A percentile compares a stretch with the other conserved stretches of the same genome.
These are phyloP conservation scores for Dothideomycetes sp. DNA, from an alignment of 2,329 filamentous ascomycete species.

Conservation along the genomic window DNA sequence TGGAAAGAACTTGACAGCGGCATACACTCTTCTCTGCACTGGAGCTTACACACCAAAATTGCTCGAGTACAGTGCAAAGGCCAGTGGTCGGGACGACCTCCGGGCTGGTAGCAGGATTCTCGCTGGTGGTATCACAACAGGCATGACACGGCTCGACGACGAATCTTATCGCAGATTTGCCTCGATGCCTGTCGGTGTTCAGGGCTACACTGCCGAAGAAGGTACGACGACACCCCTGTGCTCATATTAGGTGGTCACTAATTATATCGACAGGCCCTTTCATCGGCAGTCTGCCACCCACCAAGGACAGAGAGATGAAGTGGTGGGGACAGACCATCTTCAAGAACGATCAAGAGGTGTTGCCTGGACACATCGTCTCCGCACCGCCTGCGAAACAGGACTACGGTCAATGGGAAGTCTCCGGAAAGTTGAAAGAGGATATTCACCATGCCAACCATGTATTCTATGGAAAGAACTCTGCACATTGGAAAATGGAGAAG, in stretches of 20 bases:
- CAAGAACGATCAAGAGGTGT: conserved; percentile 44
- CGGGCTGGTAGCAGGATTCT: conserved; percentile 46
- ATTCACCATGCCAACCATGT: conserved; percentile 48
- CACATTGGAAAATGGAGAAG: conserved; percentile 50
- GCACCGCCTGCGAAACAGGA: conserved; percentile 47
- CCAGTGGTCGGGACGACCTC: conserved; percentile 37
- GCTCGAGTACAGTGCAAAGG: conserved; percentile 40
- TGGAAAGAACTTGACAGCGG: conserved; percentile 26
- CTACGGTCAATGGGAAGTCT: conserved; percentile 56
- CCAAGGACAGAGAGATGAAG: conserved; percentile 39
- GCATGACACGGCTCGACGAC: conserved; percentile 38
- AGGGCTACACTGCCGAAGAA: conserved; percentile 34
- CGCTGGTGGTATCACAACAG: conserved; percentile 46
- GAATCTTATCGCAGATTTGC: conserved; percentile 30
- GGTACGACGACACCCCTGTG: conserved; percentile 18
- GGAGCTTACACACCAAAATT: conserved; percentile 36
- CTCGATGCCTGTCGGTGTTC: conserved; percentile 37
- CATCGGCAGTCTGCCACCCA: conserved; percentile 50
- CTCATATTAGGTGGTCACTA: conserved; percentile 8
- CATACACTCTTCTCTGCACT: conserved; percentile 32
- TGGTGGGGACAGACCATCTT: conserved; percentile 56
- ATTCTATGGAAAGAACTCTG: conserved; percentile 51
- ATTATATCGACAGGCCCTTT: conserved; percentile 38
- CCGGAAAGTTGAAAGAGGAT: conserved; percentile 47
- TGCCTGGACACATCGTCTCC: conserved; percentile 47